A percentile compares a stretch with the other conserved stretches of the same genome.
Evolutionary conservation across 768 basidiomycete species (phyloP).

Genomic region (Hemileccinum rubropunctum): DNA sequence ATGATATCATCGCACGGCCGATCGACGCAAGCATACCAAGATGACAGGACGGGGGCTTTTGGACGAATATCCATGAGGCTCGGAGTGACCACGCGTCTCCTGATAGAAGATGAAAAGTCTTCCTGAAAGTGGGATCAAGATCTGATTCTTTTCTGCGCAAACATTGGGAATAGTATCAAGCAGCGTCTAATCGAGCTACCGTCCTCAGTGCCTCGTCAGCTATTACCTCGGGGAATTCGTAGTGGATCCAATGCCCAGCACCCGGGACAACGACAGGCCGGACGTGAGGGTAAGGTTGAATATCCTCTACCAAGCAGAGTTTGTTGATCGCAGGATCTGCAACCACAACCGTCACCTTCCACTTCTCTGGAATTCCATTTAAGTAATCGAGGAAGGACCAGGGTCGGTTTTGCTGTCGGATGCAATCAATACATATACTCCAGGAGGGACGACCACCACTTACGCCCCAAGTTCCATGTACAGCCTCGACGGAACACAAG

Average conservation of each 20-base stretch:
- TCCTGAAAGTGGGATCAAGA: no score
- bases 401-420: slow-evolving; percentile 11
- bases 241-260: slow-evolving; percentile 26
- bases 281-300: slow-evolving; percentile 16
- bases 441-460: not conserved
- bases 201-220: slow-evolving; percentile 16
- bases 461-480: not conserved
- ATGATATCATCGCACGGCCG: no score
- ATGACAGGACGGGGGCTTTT: no score
- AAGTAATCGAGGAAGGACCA: slow-evolving; percentile 19
- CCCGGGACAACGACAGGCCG: slow-evolving; percentile 11
- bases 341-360: slow-evolving; percentile 14
- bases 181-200: not conserved
- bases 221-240: slow-evolving; percentile 24
- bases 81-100: no score
- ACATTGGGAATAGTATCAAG: no score
- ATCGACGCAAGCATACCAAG: no score
- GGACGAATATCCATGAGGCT: no score
- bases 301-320: slow-evolving; percentile 1
- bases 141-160: no score
- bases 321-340: slow-evolving; percentile 16
- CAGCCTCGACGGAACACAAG: slow-evolving; percentile 5
- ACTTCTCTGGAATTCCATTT: not conserved
- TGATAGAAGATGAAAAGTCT: no score
- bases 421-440: no score